A percentile compares a stretch with the other conserved stretches of the same genome.
Evolutionary conservation across 192 early-diverging fungal genomes (phyloP).

Genomic region (Spinellus fusiger): DNA sequence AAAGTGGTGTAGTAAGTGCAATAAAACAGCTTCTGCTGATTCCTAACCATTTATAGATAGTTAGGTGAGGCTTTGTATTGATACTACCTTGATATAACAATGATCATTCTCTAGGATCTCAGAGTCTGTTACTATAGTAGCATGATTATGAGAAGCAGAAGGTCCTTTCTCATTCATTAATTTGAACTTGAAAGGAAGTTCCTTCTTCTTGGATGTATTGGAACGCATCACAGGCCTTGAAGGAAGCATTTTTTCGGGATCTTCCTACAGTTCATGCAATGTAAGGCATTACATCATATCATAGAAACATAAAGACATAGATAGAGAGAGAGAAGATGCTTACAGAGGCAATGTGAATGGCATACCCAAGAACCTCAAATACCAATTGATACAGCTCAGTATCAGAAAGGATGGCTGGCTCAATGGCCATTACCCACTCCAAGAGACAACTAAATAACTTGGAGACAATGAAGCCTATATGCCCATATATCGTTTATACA

Average conservation of each 20-base stretch:
- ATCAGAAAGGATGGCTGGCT: slow-evolving; percentile 49
- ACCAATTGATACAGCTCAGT: slow-evolving; percentile 58
- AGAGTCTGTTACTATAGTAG: not conserved
- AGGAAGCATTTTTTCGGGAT: slow-evolving; percentile 27
- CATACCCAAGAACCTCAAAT: slow-evolving; percentile 64
- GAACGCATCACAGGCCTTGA: slow-evolving; percentile 10
- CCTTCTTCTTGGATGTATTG: slow-evolving; percentile 8
- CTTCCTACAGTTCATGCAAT: slow-evolving; percentile 13
- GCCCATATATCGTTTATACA: too few species aligned
- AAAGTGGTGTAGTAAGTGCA: slow-evolving; percentile 68
- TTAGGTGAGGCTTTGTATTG: not conserved
- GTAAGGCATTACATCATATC: not conserved
- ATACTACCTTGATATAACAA: slow-evolving; percentile 25
- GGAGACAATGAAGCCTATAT: slow-evolving; percentile 54
- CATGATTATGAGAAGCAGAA: slow-evolving; percentile 7
- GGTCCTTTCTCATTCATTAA: slow-evolving; percentile 20
- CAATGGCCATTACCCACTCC: slow-evolving; percentile 72
- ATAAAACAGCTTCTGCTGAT: slow-evolving; percentile 60
- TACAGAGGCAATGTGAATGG: slow-evolving; percentile 25
- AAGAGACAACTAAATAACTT: slow-evolving; percentile 61
- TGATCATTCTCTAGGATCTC: slow-evolving; percentile 17
- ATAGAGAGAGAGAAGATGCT: slow-evolving; percentile 14
- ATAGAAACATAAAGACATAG: not conserved
- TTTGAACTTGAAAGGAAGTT: slow-evolving; percentile 26
- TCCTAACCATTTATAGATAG: slow-evolving; percentile 34